Evolutionary conservation across 495 filamentous ascomycete genomes (phyloP).

Genomic region (Penicillium roqueforti): DNA sequence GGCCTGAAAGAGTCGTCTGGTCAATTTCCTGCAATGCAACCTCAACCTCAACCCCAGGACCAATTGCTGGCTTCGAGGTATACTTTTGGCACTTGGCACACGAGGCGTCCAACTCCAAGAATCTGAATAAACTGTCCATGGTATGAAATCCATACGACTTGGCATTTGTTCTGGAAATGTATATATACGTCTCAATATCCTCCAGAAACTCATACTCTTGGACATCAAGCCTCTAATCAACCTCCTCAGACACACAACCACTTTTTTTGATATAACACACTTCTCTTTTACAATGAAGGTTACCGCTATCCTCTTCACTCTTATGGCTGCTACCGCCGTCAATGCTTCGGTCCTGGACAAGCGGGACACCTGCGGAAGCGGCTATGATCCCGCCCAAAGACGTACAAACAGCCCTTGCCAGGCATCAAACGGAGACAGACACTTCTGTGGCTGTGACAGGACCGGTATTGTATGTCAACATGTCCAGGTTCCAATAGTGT

Average conservation of each 20-base stretch:
- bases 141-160: background rate
- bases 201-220: background rate
- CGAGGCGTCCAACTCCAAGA: too few species aligned
- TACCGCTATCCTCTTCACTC: conserved; percentile 13
- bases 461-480: conserved; percentile 12
- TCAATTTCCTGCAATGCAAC: background rate
- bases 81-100: background rate
- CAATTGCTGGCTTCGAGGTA: background rate
- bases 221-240: conserved; percentile 5
- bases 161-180: background rate
- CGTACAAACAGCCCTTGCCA: conserved; percentile 15
- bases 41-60: background rate
- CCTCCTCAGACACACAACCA: conserved; percentile 1
- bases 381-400: conserved; percentile 10
- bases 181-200: background rate
- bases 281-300: conserved; percentile 11
- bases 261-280: background rate
- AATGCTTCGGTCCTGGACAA: conserved; percentile 1
- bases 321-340: conserved; percentile 15
- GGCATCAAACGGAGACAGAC: conserved; percentile 13
- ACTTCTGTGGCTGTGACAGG: conserved; percentile 16
- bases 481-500: background rate
- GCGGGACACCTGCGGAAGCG: conserved; percentile 11
- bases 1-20: background rate
- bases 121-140: background rate